A percentile compares a stretch with the other conserved stretches of the same genome.
Evolutionary conservation across 139 green algal species (phyloP).

Genomic region (Chlamydomonas sp.): DNA sequence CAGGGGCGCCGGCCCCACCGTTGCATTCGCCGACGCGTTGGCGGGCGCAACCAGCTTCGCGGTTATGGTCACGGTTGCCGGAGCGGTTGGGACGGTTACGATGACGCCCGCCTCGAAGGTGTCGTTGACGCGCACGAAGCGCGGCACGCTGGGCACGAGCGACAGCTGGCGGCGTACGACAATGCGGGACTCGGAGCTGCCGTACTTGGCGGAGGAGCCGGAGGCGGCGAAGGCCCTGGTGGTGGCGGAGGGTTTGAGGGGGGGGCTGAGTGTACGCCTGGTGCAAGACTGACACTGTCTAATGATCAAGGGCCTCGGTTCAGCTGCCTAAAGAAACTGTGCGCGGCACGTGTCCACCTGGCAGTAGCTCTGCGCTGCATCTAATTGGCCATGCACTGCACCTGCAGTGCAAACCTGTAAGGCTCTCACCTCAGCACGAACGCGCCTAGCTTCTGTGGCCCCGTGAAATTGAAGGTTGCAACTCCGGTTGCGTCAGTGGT

Average conservation of each 20-base stretch:
- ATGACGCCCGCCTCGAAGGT: slow-evolving; percentile 65
- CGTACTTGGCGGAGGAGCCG: slow-evolving; percentile 45
- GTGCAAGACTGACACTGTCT: no score
- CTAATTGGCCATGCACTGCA: no score
- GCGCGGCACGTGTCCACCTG: no score
- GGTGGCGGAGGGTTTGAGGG: background rate
- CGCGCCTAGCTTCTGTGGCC: slow-evolving; percentile 55
- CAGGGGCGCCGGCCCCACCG: background rate
- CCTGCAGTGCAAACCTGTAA: no score
- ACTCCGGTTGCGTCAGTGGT: slow-evolving; percentile 8
- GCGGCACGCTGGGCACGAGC: slow-evolving; percentile 62
- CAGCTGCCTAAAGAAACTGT: background rate
- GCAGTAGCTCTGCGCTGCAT: no score
- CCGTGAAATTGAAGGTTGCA: slow-evolving; percentile 33
- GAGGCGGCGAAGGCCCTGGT: slow-evolving; percentile 37
- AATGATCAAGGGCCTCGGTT: background rate
- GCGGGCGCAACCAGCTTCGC: background rate
- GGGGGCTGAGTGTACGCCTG: background rate
- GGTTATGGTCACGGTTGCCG: background rate
- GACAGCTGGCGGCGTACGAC: slow-evolving; percentile 64
- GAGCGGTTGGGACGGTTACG: slow-evolving; percentile 33
- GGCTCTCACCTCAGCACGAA: slow-evolving; percentile 43
- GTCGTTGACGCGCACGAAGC: slow-evolving; percentile 70
- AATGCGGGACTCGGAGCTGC: slow-evolving; percentile 51
- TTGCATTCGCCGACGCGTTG: background rate